Evolutionary conservation across 805 yeast species (phyloP).

Genomic region (Ogataea pilisensis): DNA sequence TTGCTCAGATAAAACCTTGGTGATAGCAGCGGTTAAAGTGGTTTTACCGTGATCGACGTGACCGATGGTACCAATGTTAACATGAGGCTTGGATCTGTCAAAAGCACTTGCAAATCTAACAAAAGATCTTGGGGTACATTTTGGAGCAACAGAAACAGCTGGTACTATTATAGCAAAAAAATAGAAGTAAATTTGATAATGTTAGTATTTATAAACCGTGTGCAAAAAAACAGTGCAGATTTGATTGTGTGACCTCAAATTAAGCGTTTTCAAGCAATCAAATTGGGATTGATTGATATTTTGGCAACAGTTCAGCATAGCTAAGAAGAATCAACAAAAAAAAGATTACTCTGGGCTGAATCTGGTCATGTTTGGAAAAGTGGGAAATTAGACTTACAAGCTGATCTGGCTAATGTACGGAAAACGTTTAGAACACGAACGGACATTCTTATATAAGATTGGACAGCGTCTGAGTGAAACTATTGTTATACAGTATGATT

Average conservation of each 20-base stretch:
- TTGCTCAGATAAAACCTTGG: slow-evolving; percentile 81
- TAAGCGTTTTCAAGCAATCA: too few species aligned
- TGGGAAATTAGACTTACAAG: slow-evolving; percentile 15
- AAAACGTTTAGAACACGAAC: slow-evolving; percentile 28
- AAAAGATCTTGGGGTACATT: slow-evolving; percentile 17
- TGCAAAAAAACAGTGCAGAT: too few species aligned
- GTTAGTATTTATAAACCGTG: neutral
- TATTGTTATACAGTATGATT: neutral
- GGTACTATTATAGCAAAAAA: neutral
- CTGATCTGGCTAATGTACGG: slow-evolving; percentile 27
- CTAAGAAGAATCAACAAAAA: too few species aligned
- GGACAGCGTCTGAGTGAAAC: neutral
- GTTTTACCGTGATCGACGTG: slow-evolving; percentile 99
- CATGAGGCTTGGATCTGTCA: slow-evolving; percentile 94
- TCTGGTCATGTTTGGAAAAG: too few species aligned
- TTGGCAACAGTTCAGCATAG: too few species aligned
- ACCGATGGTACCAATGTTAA: slow-evolving; percentile 96
- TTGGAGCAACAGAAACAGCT: slow-evolving; percentile 14
- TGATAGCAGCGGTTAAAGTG: slow-evolving; percentile 96
- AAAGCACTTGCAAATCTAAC: slow-evolving; percentile 63
- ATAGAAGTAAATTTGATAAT: neutral
- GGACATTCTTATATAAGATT: slow-evolving; percentile 22
- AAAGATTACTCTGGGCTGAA: too few species aligned
- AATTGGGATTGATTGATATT: too few species aligned
- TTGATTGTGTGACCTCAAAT: too few species aligned